A percentile compares a stretch with the other conserved stretches of the same genome.
Evolutionary conservation across 441 rosid genomes (phyloP).

Genomic region (Populus hybrid): DNA sequence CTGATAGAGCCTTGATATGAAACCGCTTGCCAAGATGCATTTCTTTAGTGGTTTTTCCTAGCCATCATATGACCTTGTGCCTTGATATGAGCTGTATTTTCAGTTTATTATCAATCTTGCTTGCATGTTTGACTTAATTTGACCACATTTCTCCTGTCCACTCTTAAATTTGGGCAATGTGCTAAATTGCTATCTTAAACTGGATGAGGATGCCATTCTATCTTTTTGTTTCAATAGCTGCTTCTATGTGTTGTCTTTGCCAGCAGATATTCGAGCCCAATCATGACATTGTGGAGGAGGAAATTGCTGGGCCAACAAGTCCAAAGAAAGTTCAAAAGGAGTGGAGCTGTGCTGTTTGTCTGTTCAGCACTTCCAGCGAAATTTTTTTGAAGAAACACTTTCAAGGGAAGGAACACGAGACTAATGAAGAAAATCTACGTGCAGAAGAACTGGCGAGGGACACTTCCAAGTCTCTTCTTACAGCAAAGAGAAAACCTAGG

Average conservation of each 20-base stretch:
- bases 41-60: not conserved
- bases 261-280: conserved; percentile 1
- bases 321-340: conserved; percentile 27
- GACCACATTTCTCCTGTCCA: not conserved
- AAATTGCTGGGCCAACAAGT: not conserved
- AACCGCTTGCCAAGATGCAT: not conserved
- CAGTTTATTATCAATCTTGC: not conserved
- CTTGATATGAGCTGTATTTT: not conserved
- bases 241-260: conserved; percentile 1
- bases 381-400: conserved; percentile 27
- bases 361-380: conserved; percentile 28
- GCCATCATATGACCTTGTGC: not conserved
- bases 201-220: not conserved
- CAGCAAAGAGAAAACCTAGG: not conserved
- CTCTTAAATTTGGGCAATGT: not conserved
- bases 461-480: not conserved
- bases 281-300: not conserved
- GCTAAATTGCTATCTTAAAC: not conserved
- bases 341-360: conserved; percentile 37
- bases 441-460: conserved; percentile 6
- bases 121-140: not conserved
- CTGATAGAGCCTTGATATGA: not conserved
- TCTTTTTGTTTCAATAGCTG: not conserved
- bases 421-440: conserved; percentile 17
- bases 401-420: conserved; percentile 29